These are phyloP conservation scores for Termitomyces sp. DNA, from an alignment of 1,284 basidiomycete species.

Conservation along the genomic window DNA sequence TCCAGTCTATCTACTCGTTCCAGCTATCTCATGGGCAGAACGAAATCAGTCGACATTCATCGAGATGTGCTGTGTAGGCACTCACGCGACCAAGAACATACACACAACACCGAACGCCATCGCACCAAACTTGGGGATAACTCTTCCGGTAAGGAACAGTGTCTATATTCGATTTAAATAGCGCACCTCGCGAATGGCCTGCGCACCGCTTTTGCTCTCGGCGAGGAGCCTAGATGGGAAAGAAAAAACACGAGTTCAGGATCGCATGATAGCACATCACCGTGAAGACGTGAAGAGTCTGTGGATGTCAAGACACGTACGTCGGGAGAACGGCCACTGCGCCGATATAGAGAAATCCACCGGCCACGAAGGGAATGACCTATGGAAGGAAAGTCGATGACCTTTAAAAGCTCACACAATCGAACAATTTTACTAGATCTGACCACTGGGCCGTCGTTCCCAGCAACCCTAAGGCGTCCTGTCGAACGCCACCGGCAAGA, in stretches of 20 bases:
- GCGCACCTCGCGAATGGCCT: slow-evolving; percentile 78
- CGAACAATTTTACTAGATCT: slow-evolving; percentile 58
- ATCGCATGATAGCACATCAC: neutral
- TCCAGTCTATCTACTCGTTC: slow-evolving; percentile 62
- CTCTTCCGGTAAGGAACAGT: slow-evolving; percentile 14
- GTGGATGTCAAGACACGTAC: slow-evolving; percentile 41
- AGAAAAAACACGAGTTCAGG: slow-evolving; percentile 12
- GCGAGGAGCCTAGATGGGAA: slow-evolving; percentile 58
- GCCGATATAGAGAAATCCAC: slow-evolving; percentile 90
- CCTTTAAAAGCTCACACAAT: neutral
- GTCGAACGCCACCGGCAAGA: slow-evolving; percentile 66
- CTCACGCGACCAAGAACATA: slow-evolving; percentile 87
- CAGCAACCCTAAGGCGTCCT: slow-evolving; percentile 68
- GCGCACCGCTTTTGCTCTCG: slow-evolving; percentile 80
- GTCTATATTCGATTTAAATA: slow-evolving; percentile 5
- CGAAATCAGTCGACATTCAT: slow-evolving; percentile 15
- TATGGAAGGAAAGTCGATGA: slow-evolving; percentile 26
- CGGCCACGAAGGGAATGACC: slow-evolving; percentile 89
- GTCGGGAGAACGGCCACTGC: slow-evolving; percentile 86
- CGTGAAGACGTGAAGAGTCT: neutral
- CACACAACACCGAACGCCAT: slow-evolving; percentile 86
- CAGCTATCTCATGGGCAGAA: slow-evolving; percentile 42
- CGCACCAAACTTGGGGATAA: slow-evolving; percentile 64
- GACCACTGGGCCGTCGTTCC: slow-evolving; percentile 74
- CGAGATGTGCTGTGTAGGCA: slow-evolving; percentile 24